Conservation (phyloP, 2,329 filamentous ascomycete genomes). For the Fusarium cyanostomum region DNA sequence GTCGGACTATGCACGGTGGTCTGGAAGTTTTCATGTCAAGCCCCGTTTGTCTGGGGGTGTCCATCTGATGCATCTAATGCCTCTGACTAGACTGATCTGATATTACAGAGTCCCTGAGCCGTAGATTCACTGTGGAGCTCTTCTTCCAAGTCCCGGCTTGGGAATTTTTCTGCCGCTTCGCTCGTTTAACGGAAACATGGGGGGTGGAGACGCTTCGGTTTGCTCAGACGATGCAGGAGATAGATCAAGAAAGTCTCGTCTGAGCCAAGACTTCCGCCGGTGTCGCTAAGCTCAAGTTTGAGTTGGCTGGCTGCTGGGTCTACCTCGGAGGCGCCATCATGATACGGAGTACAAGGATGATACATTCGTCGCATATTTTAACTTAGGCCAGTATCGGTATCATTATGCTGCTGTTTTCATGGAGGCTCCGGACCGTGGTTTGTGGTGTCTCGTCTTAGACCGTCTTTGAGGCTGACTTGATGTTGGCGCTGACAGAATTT, state of each 20-base stretch:
- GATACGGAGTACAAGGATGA: background rate
- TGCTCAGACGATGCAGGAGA: background rate
- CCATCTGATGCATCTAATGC: background rate
- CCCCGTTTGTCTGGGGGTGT: conserved; percentile 1
- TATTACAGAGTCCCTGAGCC: background rate
- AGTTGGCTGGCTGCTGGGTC: conserved; percentile 5
- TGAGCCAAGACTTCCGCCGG: conserved; percentile 6
- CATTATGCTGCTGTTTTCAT: too few species aligned
- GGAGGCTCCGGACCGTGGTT: too few species aligned
- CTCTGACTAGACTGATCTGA: conserved; percentile 8
- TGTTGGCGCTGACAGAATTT: background rate
- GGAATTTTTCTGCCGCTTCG: conserved; percentile 10
- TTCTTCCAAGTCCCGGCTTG: background rate
- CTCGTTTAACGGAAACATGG: conserved; percentile 2
- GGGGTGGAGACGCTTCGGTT: background rate
- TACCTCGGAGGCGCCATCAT: background rate
- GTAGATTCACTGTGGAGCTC: background rate
- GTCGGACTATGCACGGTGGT: conserved; percentile 15
- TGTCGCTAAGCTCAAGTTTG: conserved; percentile 20
- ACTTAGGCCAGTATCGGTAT: background rate
- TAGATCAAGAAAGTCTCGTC: conserved; percentile 6
- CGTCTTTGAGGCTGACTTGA: background rate
- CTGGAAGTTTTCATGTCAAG: conserved; percentile 29
- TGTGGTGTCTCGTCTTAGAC: too few species aligned
- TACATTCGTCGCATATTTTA: background rate